phyloP scores from a whole-genome alignment of 768 basidiomycete species.

The Psilocybe sp. region DNA sequence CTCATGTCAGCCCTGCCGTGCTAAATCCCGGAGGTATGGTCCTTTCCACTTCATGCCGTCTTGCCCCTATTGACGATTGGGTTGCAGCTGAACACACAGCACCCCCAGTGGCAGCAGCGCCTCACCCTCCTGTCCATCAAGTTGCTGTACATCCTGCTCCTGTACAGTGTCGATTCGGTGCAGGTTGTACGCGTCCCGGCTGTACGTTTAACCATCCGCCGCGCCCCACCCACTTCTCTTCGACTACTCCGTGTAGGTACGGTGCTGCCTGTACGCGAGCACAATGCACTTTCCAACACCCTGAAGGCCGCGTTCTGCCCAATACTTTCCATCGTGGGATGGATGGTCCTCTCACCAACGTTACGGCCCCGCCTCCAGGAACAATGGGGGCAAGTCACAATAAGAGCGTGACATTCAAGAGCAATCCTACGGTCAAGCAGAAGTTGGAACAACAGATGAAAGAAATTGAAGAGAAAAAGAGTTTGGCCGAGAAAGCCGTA shows the following conservation, averaged over 20 bases:
- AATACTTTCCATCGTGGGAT: constrained; percentile 77
- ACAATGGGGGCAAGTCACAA: constrained; percentile 67
- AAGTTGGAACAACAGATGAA: constrained; percentile 42
- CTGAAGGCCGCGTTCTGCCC: constrained; percentile 79
- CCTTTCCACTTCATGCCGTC: constrained; percentile 5
- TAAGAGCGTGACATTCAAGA: constrained; percentile 72
- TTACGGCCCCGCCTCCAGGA: constrained; percentile 62
- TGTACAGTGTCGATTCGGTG: constrained; percentile 66
- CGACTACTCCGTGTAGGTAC: constrained; percentile 68
- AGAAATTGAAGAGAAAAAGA: constrained; percentile 40
- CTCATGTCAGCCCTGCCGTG: constrained; percentile 86
- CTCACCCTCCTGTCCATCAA: constrained; percentile 12
- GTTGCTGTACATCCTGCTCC: constrained; percentile 26
- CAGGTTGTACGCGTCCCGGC: constrained; percentile 62
- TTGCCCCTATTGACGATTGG: constrained; percentile 11
- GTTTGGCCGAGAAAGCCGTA: constrained; percentile 55
- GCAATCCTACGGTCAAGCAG: constrained; percentile 44
- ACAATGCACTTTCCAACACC: constrained; percentile 89
- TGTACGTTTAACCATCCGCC: constrained; percentile 72
- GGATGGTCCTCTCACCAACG: constrained; percentile 57
- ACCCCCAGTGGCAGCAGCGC: constrained; percentile 25
- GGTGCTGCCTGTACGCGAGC: constrained; percentile 84
- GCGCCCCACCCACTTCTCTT: constrained; percentile 35
- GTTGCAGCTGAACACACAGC: constrained; percentile 35
- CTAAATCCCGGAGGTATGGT: constrained; percentile 59